Conservation (phyloP, 306 rosid species). For the Fragaria iinumae region DNA sequence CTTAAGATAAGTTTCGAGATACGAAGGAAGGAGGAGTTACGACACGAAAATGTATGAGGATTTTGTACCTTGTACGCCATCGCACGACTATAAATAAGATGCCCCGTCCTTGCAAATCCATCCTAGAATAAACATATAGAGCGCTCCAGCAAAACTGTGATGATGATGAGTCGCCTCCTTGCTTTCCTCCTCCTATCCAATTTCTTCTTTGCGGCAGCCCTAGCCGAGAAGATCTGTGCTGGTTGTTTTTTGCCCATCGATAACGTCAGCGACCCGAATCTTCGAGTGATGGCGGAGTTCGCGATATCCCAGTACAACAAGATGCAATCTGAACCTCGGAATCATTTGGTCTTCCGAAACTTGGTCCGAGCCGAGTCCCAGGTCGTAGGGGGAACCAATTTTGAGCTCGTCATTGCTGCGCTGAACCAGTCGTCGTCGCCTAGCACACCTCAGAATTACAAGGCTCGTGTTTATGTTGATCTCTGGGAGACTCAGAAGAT, state of each 20-base stretch:
- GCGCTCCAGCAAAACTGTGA: too few relatives aligned
- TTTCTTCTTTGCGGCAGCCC: background rate
- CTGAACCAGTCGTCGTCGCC: background rate
- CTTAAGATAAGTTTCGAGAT: too few relatives aligned
- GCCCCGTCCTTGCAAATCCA: too few relatives aligned
- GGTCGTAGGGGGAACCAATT: background rate
- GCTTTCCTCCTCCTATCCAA: background rate
- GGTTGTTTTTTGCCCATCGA: background rate
- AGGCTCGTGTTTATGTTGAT: background rate
- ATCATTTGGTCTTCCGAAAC: background rate
- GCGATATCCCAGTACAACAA: background rate
- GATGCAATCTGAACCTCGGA: background rate
- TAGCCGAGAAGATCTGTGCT: background rate
- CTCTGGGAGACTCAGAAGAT: background rate
- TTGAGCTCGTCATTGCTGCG: background rate
- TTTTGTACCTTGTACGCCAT: too few relatives aligned
- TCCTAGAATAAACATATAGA: too few relatives aligned
- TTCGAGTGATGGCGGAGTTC: background rate
- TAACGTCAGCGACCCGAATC: background rate
- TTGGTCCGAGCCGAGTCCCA: background rate
- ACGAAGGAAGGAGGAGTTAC: too few relatives aligned
- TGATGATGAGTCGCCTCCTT: background rate
- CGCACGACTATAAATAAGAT: too few relatives aligned
- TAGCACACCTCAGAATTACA: background rate
- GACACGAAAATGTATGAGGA: background rate